These are phyloP conservation scores for Erythrobasidium yunnanense DNA, from an alignment of 768 basidiomycete genomes.

Conservation along the genomic window DNA sequence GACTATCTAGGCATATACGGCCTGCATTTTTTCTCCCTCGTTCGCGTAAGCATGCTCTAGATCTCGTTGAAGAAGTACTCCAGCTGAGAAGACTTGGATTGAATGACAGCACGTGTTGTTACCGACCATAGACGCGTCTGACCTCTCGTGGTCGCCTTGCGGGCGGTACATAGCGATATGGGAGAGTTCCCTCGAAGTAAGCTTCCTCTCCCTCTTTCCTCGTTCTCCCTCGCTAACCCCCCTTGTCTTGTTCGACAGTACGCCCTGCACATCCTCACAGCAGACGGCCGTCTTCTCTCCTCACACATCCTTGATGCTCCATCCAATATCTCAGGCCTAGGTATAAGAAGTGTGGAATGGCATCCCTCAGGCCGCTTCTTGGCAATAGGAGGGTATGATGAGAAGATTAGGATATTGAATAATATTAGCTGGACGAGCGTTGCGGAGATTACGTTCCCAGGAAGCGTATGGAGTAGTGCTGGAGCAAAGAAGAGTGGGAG, in stretches of 20 bases:
- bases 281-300: conserved; percentile 39
- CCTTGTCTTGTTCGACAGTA: conserved; percentile 35
- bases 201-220: not conserved
- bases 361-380: conserved; percentile 29
- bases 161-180: conserved; percentile 42
- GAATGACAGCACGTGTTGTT: conserved; percentile 40
- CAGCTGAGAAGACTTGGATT: not conserved
- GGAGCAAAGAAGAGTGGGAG: not conserved
- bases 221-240: not conserved
- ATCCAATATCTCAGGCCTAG: conserved; percentile 29
- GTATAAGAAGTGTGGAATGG: conserved; percentile 35
- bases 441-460: conserved; percentile 6
- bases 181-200: conserved; percentile 40
- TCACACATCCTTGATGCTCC: not conserved
- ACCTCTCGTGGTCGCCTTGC: conserved; percentile 42
- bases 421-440: not conserved
- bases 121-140: conserved; percentile 40
- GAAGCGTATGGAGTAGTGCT: not conserved
- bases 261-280: conserved; percentile 40
- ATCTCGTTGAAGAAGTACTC: conserved; percentile 10
- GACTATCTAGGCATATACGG: conserved; percentile 44
- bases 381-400: conserved; percentile 35
- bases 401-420: conserved; percentile 27
- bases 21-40: conserved; percentile 10
- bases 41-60: not conserved